Conservation (phyloP, 176 grass and related monocot species). For the Themeda triandra region DNA sequence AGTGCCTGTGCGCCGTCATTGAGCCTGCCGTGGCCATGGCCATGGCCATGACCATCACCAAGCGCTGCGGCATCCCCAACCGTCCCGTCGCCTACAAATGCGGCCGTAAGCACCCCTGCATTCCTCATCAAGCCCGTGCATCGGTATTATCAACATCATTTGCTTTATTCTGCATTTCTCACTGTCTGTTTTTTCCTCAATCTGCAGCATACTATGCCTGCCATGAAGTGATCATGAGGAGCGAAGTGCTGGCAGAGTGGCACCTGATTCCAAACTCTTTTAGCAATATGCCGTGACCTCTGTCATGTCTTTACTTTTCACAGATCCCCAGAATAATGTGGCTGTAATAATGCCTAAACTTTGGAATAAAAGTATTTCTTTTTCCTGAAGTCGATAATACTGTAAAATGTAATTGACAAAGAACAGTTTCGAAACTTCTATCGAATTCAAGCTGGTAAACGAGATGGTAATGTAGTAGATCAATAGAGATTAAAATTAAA, state of each 20-base stretch:
- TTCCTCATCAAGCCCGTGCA: too few relatives aligned
- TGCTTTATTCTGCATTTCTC: not conserved
- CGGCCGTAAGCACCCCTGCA: slow-evolving; percentile 41
- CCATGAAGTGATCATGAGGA: slow-evolving; percentile 55
- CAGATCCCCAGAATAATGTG: slow-evolving; percentile 22
- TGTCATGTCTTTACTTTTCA: not conserved
- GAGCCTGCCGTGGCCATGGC: slow-evolving; percentile 64
- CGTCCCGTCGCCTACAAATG: slow-evolving; percentile 88
- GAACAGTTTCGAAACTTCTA: slow-evolving; percentile 11
- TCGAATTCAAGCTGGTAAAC: slow-evolving; percentile 18
- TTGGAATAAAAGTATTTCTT: slow-evolving; percentile 27
- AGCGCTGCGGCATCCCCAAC: slow-evolving; percentile 70
- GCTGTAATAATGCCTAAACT: slow-evolving; percentile 2
- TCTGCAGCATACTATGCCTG: slow-evolving; percentile 45
- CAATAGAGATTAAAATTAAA: not conserved
- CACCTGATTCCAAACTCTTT: not conserved
- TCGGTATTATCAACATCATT: not conserved
- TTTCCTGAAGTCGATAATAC: not conserved
- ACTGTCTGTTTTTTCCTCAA: not conserved
- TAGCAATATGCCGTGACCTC: slow-evolving; percentile 22
- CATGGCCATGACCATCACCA: slow-evolving; percentile 79
- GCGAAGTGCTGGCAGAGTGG: not conserved
- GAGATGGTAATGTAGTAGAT: not conserved
- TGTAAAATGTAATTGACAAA: slow-evolving; percentile 23
- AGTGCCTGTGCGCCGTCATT: slow-evolving; percentile 84